These are phyloP conservation scores for Fraxinus platypoda DNA, from an alignment of 305 asterid species.

Conservation along the genomic window DNA sequence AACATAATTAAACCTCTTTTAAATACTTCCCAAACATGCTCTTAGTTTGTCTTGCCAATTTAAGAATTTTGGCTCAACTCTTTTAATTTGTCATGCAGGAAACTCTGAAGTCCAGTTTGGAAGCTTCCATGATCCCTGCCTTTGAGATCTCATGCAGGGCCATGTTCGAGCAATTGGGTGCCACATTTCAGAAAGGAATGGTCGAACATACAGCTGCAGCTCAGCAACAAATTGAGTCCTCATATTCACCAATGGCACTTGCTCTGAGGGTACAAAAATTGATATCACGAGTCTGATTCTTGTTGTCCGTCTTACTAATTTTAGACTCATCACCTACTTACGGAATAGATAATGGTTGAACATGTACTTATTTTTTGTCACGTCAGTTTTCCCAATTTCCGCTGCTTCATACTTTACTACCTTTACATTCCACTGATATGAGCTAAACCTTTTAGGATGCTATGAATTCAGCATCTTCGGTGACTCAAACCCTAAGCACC, in stretches of 20 bases:
- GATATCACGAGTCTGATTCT: background rate
- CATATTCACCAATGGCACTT: background rate
- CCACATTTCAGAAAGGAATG: constrained; percentile 83
- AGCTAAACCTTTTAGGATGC: constrained; percentile 56
- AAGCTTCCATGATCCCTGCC: constrained; percentile 75
- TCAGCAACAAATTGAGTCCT: background rate
- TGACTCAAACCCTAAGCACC: constrained; percentile 72
- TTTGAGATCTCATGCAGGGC: constrained; percentile 86
- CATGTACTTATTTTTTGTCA: background rate
- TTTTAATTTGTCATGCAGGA: constrained; percentile 55
- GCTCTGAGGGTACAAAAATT: background rate
- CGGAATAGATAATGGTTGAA: background rate
- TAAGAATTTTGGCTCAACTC: background rate
- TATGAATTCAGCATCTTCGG: constrained; percentile 67
- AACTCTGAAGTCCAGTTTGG: constrained; percentile 69
- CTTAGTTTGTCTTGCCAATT: background rate
- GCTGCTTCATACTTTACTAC: background rate
- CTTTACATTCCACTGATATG: constrained; percentile 8
- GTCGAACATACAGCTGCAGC: constrained; percentile 60
- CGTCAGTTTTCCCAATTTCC: background rate
- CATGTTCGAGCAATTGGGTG: constrained; percentile 89
- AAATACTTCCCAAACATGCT: background rate
- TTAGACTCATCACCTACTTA: background rate
- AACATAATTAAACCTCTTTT: background rate
- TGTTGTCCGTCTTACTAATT: background rate